A percentile compares a stretch with the other conserved stretches of the same genome.
phyloP scores from a whole-genome alignment of 768 basidiomycete species.

The Clitopilus hobsonii region DNA sequence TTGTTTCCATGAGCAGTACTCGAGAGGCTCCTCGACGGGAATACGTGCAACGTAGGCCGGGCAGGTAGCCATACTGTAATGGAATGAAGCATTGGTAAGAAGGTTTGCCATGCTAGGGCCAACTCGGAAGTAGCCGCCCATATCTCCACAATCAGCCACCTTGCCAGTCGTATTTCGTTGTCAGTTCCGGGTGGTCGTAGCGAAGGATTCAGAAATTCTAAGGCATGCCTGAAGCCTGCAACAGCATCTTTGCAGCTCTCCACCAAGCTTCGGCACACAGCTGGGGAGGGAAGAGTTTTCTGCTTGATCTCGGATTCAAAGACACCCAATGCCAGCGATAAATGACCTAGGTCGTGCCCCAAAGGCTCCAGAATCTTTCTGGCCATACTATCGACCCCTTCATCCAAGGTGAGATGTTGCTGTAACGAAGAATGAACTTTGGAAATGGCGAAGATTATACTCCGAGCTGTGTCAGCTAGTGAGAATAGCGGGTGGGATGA shows the following conservation, averaged over 20 bases:
- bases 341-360: conserved; percentile 69
- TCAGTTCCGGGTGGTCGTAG: conserved; percentile 67
- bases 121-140: conserved; percentile 91
- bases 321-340: conserved; percentile 86
- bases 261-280: conserved; percentile 71
- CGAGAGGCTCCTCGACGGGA: conserved; percentile 7
- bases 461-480: conserved; percentile 85
- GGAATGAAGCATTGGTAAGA: conserved; percentile 66
- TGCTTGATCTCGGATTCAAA: conserved; percentile 85
- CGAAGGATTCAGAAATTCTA: conserved; percentile 77
- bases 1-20: not conserved
- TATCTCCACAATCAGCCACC: conserved; percentile 81
- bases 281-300: conserved; percentile 60
- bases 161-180: conserved; percentile 83
- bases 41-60: conserved; percentile 20
- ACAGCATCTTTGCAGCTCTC: conserved; percentile 84
- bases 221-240: conserved; percentile 81
- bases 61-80: conserved; percentile 59
- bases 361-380: conserved; percentile 85
- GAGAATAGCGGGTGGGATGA: conserved; percentile 66
- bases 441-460: conserved; percentile 86
- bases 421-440: conserved; percentile 88
- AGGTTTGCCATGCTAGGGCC: conserved; percentile 75
- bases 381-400: conserved; percentile 75
- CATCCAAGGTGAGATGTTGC: conserved; percentile 81